These are phyloP conservation scores for Pythium vanterpoolii DNA, from an alignment of 352 stramenopile species.

Conservation along the genomic window DNA sequence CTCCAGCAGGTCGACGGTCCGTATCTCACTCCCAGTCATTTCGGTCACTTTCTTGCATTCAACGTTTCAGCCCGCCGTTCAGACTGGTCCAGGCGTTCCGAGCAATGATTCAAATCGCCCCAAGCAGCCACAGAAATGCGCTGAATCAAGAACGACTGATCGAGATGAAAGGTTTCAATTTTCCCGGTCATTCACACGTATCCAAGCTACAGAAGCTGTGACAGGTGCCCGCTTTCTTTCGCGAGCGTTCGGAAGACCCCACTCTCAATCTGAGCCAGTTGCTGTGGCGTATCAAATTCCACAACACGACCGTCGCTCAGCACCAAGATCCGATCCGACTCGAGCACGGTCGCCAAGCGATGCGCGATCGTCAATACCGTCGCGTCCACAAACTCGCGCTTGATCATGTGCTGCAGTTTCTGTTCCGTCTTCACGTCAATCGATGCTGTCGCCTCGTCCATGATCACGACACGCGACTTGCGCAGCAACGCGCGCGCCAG, in stretches of 20 bases:
- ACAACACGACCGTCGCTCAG: conserved; percentile 79
- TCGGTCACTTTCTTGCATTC: too few species aligned
- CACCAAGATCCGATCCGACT: conserved; percentile 88
- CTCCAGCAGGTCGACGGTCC: too few species aligned
- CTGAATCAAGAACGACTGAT: too few species aligned
- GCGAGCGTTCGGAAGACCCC: conserved; percentile 29
- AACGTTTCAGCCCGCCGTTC: too few species aligned
- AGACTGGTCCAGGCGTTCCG: too few species aligned
- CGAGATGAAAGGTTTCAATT: too few species aligned
- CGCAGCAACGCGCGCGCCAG: conserved; percentile 17
- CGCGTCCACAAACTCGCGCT: conserved; percentile 80
- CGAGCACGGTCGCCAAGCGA: conserved; percentile 90
- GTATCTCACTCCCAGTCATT: too few species aligned
- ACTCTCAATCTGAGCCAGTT: conserved; percentile 3
- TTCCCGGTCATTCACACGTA: too few species aligned
- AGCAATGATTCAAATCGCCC: too few species aligned
- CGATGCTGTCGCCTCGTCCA: conserved; percentile 93
- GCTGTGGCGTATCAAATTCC: conserved; percentile 81
- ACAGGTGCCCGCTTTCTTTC: conserved; percentile 28
- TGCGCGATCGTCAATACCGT: conserved; percentile 95
- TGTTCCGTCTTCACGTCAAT: conserved; percentile 63
- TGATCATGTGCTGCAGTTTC: conserved; percentile 69
- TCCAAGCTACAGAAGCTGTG: conserved; percentile 10
- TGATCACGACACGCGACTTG: conserved; percentile 83
- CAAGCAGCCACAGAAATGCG: too few species aligned